Percentiles rank a stretch among this genome's conserved stretches.
Conservation (phyloP, 352 stramenopile species). For the Phytopythium kandeliae region DNA sequence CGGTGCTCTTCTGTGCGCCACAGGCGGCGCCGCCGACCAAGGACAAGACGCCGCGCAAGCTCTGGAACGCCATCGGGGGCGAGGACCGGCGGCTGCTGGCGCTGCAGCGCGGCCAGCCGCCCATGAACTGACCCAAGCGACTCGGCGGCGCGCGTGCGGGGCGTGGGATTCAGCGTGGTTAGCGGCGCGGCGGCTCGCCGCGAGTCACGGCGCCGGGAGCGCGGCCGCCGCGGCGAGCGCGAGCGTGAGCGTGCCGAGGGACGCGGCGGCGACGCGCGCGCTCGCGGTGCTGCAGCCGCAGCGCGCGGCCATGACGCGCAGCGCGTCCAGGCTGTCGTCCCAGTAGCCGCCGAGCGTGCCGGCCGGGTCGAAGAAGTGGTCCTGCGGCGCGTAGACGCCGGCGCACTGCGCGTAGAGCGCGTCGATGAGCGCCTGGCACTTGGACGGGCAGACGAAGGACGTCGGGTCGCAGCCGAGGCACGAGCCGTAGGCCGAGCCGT, state of each 20-base stretch:
- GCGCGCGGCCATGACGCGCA: conserved; percentile 45
- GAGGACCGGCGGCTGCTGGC: conserved; percentile 70
- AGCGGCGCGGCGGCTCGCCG: too few species aligned
- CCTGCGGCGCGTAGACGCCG: conserved; percentile 51
- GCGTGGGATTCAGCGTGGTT: too few species aligned
- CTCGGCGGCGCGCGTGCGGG: too few species aligned
- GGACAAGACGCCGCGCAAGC: conserved; percentile 56
- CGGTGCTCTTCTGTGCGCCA: conserved; percentile 55
- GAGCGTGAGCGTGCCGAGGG: too few species aligned
- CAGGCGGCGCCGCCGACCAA: conserved; percentile 45
- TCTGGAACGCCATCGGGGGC: conserved; percentile 73
- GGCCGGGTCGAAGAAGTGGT: conserved; percentile 54
- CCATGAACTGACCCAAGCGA: background rate
- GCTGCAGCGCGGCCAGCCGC: conserved; percentile 46
- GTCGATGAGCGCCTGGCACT: conserved; percentile 69
- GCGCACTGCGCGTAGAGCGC: conserved; percentile 64
- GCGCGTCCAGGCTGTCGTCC: conserved; percentile 48
- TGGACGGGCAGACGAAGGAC: conserved; percentile 42
- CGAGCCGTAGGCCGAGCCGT: conserved; percentile 57
- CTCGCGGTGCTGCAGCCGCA: conserved; percentile 50
- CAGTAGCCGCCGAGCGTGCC: conserved; percentile 53
- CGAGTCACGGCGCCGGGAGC: too few species aligned
- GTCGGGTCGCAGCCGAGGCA: conserved; percentile 56
- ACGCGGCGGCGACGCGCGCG: background rate
- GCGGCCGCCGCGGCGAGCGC: too few species aligned